Evolutionary conservation across 805 yeast species (phyloP).

Genomic region (Hanseniaspora singularis): DNA sequence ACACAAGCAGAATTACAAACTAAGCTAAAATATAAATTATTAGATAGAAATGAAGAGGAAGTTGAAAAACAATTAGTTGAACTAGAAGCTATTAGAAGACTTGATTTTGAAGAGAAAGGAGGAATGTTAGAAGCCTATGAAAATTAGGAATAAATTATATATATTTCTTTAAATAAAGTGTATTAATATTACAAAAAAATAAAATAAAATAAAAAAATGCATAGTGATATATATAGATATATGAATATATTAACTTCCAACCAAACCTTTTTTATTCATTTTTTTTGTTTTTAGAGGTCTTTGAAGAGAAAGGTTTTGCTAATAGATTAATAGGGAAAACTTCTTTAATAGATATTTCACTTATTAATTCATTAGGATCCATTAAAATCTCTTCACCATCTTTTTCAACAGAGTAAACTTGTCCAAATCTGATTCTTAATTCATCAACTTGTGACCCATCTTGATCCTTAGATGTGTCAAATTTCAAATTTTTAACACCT

Average conservation of each 20-base stretch:
- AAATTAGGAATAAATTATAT: too few relatives aligned
- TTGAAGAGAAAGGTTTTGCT: too few relatives aligned
- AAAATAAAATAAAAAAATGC: too few relatives aligned
- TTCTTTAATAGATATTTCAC: background rate
- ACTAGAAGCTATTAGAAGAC: background rate
- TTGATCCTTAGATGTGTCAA: constrained; percentile 33
- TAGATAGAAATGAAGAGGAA: constrained; percentile 22
- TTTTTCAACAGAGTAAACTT: constrained; percentile 44
- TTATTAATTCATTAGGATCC: constrained; percentile 6
- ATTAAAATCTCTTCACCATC: constrained; percentile 32
- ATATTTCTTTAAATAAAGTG: too few relatives aligned
- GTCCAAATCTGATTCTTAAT: constrained; percentile 46
- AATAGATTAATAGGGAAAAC: constrained; percentile 16
- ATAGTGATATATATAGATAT: background rate
- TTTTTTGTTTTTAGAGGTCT: too few relatives aligned
- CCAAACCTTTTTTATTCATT: too few relatives aligned
- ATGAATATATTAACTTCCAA: too few relatives aligned
- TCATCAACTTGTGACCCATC: constrained; percentile 37
- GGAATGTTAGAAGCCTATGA: too few relatives aligned
- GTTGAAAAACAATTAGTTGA: constrained; percentile 18
- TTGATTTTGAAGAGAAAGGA: background rate
- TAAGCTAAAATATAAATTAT: constrained; percentile 24
- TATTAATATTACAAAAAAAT: too few relatives aligned
- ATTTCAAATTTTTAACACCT: constrained; percentile 34
- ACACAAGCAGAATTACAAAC: constrained; percentile 26